A percentile compares a stretch with the other conserved stretches of the same genome.
These are phyloP conservation scores for Elaeis oleifera DNA, from an alignment of 202 grass and related monocot genomes.

Conservation along the genomic window DNA sequence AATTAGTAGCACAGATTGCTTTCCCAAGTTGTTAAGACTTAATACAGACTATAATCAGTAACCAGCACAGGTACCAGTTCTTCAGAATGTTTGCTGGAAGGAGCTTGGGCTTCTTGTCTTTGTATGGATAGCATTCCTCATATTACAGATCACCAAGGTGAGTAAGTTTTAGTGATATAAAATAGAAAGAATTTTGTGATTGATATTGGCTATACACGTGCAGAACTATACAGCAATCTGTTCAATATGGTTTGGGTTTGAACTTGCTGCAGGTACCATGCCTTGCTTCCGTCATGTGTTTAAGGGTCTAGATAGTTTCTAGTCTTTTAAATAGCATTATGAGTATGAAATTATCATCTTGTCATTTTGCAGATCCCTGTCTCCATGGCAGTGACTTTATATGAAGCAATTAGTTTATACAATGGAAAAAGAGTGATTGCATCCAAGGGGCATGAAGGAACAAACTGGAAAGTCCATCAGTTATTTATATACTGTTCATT, in stretches of 20 bases:
- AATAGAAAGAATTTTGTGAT: slow-evolving; percentile 2
- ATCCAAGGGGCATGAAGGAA: slow-evolving; percentile 34
- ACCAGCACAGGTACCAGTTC: not conserved
- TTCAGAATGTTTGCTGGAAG: slow-evolving; percentile 17
- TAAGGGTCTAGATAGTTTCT: not conserved
- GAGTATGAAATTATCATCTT: slow-evolving; percentile 8
- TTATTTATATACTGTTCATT: slow-evolving; percentile 35
- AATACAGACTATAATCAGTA: not conserved
- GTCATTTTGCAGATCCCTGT: slow-evolving; percentile 39
- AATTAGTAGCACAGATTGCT: not conserved
- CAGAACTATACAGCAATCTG: slow-evolving; percentile 52
- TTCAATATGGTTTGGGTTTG: slow-evolving; percentile 51
- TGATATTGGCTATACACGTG: slow-evolving; percentile 10
- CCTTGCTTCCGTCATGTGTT: not conserved
- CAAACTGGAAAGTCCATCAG: slow-evolving; percentile 34
- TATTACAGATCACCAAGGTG: slow-evolving; percentile 39
- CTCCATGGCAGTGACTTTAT: slow-evolving; percentile 41
- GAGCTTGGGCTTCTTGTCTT: slow-evolving; percentile 16
- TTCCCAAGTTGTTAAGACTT: not conserved
- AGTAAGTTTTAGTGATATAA: not conserved
- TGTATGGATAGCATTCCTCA: slow-evolving; percentile 13
- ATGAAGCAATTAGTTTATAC: slow-evolving; percentile 42
- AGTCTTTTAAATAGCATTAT: not conserved
- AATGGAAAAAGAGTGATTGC: slow-evolving; percentile 46
- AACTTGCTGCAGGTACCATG: slow-evolving; percentile 54